Evolutionary conservation across 2,329 filamentous ascomycete species (phyloP), one percentile per base, ranked within the genome.

Genomic region (Hypoxylon sp.): DNA sequence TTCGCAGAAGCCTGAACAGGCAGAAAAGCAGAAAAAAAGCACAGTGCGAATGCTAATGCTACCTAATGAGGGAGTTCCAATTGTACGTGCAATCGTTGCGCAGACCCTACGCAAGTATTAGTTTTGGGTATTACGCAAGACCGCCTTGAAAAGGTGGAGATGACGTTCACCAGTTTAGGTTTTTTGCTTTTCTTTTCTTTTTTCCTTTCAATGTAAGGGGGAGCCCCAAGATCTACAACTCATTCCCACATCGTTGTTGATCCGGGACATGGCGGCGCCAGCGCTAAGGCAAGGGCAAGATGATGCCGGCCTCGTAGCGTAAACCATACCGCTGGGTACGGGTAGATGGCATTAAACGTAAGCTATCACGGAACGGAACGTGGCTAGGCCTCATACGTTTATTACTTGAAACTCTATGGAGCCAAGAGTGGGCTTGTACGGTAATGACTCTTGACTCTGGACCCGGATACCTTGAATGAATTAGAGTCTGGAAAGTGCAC

Each of bases 251-350:
- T 57, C 46, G 59, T 46, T 51, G 37, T 59, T 60, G 61, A 60
- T 59, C 56, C 56, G 55, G 58, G n/a, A 41, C 26, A 13, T 58
- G 56, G 56, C 56, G 47, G 34, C 58, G 47, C 55, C 24, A 32
- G 44, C 64, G 64, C 64, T 68, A 69, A 65, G 43, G 60, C 58
- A 65, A 56, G 64, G 63, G 56, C 15, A 61, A 41, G 54, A 44
- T 32, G 50, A 49, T 49, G 51, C 53, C 34, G 55, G 13, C 48
- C 32, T 68, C 44, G 54, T 68, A 68, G 62, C 62, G 65, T 41
- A 43, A 63, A 57, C 65, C 65, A 17, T 65, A 68, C 57, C 56
- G 62, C 64, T 68, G 65, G 56, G 19, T 52, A 48, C 6, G n/a
- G 17, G 20, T 24, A 17, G 41, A 47, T 47, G 55, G 49, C 24